Conservation (phyloP, 495 filamentous ascomycete species). For the Tricharina praecox region DNA sequence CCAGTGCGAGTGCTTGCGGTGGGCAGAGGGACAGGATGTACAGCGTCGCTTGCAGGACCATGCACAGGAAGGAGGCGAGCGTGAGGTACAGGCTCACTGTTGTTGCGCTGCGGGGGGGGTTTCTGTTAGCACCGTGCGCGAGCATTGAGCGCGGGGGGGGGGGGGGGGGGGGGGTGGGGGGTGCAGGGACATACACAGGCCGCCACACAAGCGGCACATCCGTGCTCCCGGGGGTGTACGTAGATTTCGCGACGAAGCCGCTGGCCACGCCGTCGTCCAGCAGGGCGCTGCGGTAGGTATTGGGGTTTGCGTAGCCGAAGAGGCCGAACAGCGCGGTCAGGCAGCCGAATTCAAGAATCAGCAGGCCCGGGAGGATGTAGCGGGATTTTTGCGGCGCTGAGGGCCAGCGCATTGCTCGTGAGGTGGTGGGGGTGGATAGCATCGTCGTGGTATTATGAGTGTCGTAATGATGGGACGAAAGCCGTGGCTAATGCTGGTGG, state of each 20-base stretch:
- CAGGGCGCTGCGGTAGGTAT: not conserved
- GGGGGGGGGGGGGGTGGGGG: not conserved
- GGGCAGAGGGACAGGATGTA: not conserved
- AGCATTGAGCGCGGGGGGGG: not conserved
- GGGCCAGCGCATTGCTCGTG: no score
- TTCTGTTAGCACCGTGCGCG: not conserved
- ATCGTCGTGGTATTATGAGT: no score
- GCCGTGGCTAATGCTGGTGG: no score
- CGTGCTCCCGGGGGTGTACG: no score
- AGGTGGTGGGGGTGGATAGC: no score
- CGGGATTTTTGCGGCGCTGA: no score
- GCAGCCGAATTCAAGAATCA: not conserved
- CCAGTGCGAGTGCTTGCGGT: not conserved
- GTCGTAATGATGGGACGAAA: no score
- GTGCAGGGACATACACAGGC: no score
- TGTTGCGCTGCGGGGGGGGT: not conserved
- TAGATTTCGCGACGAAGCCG: not conserved
- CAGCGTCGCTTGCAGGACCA: not conserved
- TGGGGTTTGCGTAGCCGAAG: not conserved
- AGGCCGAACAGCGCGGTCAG: not conserved
- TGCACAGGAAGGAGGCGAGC: not conserved
- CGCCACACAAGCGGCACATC: no score
- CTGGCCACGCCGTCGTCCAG: not conserved
- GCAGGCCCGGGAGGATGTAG: not conserved
- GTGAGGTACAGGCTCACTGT: not conserved